Conservation (phyloP, 148 eudicot species). For the Silene uniflora region DNA sequence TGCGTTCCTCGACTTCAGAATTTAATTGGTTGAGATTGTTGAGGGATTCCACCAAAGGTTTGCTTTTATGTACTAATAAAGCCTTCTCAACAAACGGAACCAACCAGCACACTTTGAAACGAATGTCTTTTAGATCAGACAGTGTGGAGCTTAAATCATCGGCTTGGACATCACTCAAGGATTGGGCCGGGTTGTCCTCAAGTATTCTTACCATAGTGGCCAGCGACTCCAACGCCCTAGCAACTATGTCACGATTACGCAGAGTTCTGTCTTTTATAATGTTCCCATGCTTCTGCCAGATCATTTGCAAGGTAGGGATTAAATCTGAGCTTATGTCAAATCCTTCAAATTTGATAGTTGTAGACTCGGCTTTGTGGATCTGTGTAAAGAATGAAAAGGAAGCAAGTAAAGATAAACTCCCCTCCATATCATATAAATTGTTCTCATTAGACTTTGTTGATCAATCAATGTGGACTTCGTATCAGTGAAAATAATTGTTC, state of each 20-base stretch:
- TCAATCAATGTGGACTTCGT: too few species aligned
- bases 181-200: conserved; percentile 1
- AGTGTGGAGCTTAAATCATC: conserved; percentile 8
- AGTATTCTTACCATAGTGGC: conserved; percentile 17
- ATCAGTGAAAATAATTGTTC: too few species aligned
- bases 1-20: not conserved
- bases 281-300: conserved; percentile 15
- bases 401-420: not conserved
- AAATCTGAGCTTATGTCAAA: conserved; percentile 9
- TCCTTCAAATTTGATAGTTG: conserved; percentile 8
- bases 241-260: not conserved
- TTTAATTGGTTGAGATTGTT: not conserved
- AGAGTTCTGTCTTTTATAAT: not conserved
- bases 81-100: conserved; percentile 5
- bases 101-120: conserved; percentile 10
- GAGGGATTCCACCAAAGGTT: conserved; percentile 1
- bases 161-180: conserved; percentile 3
- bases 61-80: conserved; percentile 7
- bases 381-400: conserved; percentile 5
- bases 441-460: too few species aligned
- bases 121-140: conserved; percentile 3
- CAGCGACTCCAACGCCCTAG: conserved; percentile 15
- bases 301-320: conserved; percentile 11
- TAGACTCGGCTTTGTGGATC: not conserved
- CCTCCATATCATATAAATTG: too few species aligned